Conservation (phyloP, 2,329 filamentous ascomycete species). For the Coniella vitis region DNA sequence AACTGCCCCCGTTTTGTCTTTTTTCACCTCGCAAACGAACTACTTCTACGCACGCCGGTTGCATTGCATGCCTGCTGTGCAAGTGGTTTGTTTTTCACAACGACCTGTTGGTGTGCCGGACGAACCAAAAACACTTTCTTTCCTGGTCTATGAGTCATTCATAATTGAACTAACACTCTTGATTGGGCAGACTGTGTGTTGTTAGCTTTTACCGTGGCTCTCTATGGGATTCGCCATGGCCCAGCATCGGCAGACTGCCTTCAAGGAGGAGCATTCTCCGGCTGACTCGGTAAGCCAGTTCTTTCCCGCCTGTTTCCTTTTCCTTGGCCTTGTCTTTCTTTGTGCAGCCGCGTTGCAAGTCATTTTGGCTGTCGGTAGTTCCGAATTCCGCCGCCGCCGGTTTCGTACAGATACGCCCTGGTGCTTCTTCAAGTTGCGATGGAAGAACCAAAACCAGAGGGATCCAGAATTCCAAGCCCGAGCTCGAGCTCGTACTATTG, state of each 20-base stretch:
- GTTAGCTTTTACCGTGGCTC: no score
- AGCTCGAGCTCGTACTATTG: no score
- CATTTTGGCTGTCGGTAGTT: slow-evolving; percentile 5
- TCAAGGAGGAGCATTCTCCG: slow-evolving; percentile 33
- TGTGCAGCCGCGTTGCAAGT: neutral
- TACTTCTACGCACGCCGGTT: no score
- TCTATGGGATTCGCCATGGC: slow-evolving; percentile 39
- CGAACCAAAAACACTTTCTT: no score
- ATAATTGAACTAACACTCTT: neutral
- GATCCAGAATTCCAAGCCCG: no score
- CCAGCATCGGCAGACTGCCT: slow-evolving; percentile 35
- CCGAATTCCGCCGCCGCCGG: neutral
- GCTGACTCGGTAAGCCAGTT: slow-evolving; percentile 33
- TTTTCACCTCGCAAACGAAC: neutral
- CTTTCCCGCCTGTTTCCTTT: neutral
- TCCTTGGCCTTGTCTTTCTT: neutral
- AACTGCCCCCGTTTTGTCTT: no score
- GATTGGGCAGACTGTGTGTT: neutral
- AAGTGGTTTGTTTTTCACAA: no score
- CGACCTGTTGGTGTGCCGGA: no score
- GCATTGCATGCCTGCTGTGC: no score
- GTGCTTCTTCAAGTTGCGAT: neutral
- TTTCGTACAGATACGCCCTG: no score
- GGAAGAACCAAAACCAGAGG: no score
- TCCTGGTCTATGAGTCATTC: no score